Conservation (phyloP, 148 eudicot genomes). For the Chenopodium quinoa region DNA sequence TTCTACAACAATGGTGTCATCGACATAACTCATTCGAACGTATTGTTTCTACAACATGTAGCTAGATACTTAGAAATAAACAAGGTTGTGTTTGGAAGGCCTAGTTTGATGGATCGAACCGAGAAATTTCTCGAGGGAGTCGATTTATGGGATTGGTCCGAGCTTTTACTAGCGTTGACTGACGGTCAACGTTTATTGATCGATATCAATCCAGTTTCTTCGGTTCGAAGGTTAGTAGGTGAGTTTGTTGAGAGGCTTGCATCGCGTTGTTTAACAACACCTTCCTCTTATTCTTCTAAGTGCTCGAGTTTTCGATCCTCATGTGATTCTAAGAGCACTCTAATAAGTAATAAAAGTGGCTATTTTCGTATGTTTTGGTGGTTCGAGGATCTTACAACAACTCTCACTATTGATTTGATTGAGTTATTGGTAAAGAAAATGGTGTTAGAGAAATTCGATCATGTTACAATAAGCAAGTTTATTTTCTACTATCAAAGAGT, state of each 20-base stretch:
- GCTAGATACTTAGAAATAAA: constrained; percentile 51
- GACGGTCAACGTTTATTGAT: constrained; percentile 35
- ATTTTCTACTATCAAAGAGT: constrained; percentile 45
- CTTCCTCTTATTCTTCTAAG: constrained; percentile 36
- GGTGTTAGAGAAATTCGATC: constrained; percentile 41
- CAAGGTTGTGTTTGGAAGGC: constrained; percentile 16
- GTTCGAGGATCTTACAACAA: constrained; percentile 46
- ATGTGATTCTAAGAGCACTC: constrained; percentile 39
- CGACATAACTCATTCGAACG: constrained; percentile 37
- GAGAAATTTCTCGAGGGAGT: constrained; percentile 32
- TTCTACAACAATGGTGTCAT: constrained; percentile 46
- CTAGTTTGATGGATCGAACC: constrained; percentile 32
- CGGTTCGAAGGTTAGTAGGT: constrained; percentile 30
- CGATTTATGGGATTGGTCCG: constrained; percentile 53
- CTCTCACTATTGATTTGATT: constrained; percentile 32
- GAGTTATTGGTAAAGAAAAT: constrained; percentile 37
- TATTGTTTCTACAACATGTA: constrained; percentile 35
- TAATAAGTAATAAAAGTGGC: constrained; percentile 26
- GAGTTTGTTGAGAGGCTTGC: constrained; percentile 38
- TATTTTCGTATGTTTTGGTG: constrained; percentile 38
- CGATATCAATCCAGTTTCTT: background rate
- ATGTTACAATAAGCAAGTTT: constrained; percentile 40
- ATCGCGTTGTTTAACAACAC: constrained; percentile 17
- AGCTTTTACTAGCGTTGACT: constrained; percentile 38
- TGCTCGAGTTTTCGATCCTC: constrained; percentile 45